These are phyloP conservation scores for Stramenopiles sp. DNA, from an alignment of 352 stramenopile genomes.

Conservation along the genomic window DNA sequence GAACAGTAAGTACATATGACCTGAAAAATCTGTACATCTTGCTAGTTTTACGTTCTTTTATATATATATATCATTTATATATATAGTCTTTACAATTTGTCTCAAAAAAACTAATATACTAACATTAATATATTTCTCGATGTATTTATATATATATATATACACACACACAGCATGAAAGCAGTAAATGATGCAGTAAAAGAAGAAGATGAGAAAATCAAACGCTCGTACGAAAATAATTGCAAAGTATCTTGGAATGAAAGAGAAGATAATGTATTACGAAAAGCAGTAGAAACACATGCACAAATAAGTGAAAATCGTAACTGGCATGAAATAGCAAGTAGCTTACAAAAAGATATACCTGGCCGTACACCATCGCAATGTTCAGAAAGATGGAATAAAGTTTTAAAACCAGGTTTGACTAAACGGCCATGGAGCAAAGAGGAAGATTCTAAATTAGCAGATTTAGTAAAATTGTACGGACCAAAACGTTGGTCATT, in stretches of 20 bases:
- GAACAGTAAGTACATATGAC: no score
- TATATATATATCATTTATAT: no score
- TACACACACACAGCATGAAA: no score
- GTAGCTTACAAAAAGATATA: constrained; percentile 17
- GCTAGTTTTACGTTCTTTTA: no score
- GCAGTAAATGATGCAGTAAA: background rate
- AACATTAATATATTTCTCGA: no score
- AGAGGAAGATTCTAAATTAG: constrained; percentile 65
- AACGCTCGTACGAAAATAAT: background rate
- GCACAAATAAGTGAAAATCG: background rate
- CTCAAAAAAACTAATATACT: no score
- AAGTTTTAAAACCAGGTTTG: constrained; percentile 56
- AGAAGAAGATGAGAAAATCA: background rate
- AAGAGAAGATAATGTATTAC: background rate
- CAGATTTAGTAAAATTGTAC: constrained; percentile 50
- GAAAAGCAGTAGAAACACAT: background rate
- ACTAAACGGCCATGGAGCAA: constrained; percentile 63
- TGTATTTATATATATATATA: no score
- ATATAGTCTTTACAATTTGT: no score
- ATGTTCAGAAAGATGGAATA: constrained; percentile 88
- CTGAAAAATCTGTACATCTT: no score
- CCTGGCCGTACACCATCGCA: constrained; percentile 65
- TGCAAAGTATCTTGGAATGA: background rate
- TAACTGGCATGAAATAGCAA: background rate
- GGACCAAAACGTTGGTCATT: constrained; percentile 65